Base-by-base conservation (phyloP, 2,329 filamentous ascomycete species). In the Ilyonectria sp. region DNA sequence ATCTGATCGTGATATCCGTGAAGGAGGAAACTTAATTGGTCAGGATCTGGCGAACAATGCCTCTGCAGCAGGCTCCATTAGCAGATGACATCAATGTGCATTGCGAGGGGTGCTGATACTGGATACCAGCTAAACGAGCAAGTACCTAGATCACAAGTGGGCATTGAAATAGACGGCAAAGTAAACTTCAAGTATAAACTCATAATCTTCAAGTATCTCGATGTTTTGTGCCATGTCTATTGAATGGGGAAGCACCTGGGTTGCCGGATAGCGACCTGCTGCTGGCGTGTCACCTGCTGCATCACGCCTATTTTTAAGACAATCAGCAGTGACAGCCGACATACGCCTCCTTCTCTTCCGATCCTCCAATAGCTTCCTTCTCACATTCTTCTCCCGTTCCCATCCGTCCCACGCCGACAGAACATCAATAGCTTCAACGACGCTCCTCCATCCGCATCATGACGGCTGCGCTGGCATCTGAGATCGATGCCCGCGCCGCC, bases 381-480 rank as follows among this genome's bases (percentile, higher is more conserved):
- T n/a, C 13, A 7, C 44, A 7, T 21, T 21, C 23, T 31, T 15
- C 17, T n/a, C 13, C n/a, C 44, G 19, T 21, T 21, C 11, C 19
- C 19, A 46, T 23, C 31, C 40, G 15, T 37, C 50, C 50, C 50
- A 53, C 50, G 9, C 21, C 50, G 9, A 35, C 50, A 19, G 21
- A 37, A 23, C 31, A 35, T 21, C 29, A 35, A 53, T 19, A 33
- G n/a, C 4, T 46, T 21, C 40, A 43, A 43, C 40, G n/a, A 17
- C 15, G n/a, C 40, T 46, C 44, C 2, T 40, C 19, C 21, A 26
- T 21, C 19, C 67, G 60, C 63, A 72, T 43, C 63, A 76, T 75
- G 72, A 76, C 60, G 61, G 67, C 69, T 69, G 69, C 74, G 72
- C 65, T 68, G 66, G 63, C 60, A 60, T 61, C 60, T 60, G 67